Evolutionary conservation across 73 alveolate genomes (phyloP).

Genomic region (Symbiodinium natans): DNA sequence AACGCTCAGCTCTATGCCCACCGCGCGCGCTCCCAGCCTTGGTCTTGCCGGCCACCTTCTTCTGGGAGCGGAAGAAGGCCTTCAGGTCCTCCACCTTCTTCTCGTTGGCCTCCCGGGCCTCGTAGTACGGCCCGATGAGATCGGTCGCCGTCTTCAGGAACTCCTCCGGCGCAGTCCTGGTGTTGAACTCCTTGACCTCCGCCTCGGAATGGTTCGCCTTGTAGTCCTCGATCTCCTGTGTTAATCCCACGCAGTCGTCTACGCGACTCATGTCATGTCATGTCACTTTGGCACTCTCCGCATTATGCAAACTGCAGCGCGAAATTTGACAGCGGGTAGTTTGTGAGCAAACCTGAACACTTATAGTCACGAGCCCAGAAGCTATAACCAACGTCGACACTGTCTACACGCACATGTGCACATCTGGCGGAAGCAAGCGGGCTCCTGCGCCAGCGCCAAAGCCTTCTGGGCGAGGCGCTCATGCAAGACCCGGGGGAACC

Average conservation of each 20-base stretch:
- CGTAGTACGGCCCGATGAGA: neutral
- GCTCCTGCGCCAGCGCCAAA: neutral
- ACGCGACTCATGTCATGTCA: too few species aligned
- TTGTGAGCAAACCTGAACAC: too few species aligned
- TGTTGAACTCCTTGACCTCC: neutral
- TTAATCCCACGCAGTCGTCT: too few species aligned
- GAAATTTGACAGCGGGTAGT: too few species aligned
- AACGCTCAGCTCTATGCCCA: neutral
- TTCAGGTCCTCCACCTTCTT: neutral
- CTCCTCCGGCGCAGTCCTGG: neutral
- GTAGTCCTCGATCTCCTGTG: slow-evolving; percentile 1
- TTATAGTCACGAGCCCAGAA: too few species aligned
- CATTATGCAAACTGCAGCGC: too few species aligned
- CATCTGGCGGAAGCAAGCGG: too few species aligned
- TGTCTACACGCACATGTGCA: neutral
- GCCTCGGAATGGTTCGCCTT: neutral
- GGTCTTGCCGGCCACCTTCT: neutral
- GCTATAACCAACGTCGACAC: too few species aligned
- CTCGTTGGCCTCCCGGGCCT: neutral
- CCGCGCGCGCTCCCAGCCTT: neutral
- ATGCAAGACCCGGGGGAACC: neutral
- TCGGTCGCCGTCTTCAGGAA: neutral
- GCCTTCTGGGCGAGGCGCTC: neutral
- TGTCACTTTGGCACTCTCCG: too few species aligned
- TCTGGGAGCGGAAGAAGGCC: slow-evolving; percentile 15